A percentile compares a stretch with the other conserved stretches of the same genome.
These are phyloP conservation scores for Peltaster fructicola DNA, from an alignment of 2,329 filamentous ascomycete genomes.

Conservation along the genomic window DNA sequence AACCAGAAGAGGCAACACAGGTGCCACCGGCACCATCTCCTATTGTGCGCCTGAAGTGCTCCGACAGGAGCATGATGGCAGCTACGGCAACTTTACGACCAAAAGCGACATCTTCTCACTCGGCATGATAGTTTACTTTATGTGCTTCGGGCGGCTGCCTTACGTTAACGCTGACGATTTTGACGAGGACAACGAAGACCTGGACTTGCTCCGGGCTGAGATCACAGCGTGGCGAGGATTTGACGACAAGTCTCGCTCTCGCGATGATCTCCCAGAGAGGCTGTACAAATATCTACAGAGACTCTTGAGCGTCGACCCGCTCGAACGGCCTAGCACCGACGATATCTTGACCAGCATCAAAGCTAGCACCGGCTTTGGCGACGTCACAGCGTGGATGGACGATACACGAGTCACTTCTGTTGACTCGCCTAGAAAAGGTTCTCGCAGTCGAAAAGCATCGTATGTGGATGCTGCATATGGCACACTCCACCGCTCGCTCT, in stretches of 20 bases:
- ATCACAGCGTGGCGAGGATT: constrained; percentile 82
- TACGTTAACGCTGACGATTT: constrained; percentile 70
- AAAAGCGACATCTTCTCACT: constrained; percentile 98
- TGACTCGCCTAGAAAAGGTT: constrained; percentile 20
- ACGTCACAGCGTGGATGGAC: constrained; percentile 11
- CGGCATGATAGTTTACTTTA: constrained; percentile 96
- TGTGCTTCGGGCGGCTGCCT: constrained; percentile 82
- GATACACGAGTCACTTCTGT: constrained; percentile 25
- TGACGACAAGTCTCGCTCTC: constrained; percentile 36
- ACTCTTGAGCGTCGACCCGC: constrained; percentile 60
- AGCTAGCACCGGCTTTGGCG: constrained; percentile 28
- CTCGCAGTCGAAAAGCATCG: no score
- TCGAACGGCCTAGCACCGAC: constrained; percentile 62
- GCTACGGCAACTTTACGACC: constrained; percentile 81
- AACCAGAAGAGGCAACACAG: constrained; percentile 67
- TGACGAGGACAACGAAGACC: constrained; percentile 80
- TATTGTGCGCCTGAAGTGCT: constrained; percentile 95
- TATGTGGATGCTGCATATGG: no score
- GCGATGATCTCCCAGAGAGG: constrained; percentile 68
- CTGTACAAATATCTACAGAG: constrained; percentile 72
- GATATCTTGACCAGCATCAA: constrained; percentile 70
- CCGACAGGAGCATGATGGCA: constrained; percentile 43
- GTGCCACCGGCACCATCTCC: constrained; percentile 87
- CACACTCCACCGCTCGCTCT: constrained; percentile 5
- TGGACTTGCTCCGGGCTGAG: constrained; percentile 68